These are phyloP conservation scores for Mucor piriformis DNA, from an alignment of 371 early-diverging fungal species.

Conservation along the genomic window DNA sequence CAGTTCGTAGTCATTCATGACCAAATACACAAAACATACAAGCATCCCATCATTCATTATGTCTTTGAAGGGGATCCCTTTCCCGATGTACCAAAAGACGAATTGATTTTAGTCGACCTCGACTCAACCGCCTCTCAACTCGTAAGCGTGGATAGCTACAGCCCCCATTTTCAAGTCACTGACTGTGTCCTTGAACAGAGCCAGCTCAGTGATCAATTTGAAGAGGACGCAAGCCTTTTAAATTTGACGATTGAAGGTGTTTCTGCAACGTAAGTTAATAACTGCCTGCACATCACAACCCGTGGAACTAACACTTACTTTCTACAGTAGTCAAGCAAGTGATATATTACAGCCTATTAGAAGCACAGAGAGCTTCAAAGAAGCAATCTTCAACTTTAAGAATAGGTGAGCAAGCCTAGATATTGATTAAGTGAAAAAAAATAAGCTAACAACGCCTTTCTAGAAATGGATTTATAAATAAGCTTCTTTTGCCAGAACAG, in stretches of 20 bases:
- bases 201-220: constrained; percentile 39
- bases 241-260: constrained; percentile 47
- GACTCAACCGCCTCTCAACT: constrained; percentile 42
- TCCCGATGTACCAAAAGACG: constrained; percentile 50
- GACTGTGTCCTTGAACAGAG: constrained; percentile 49
- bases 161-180: constrained; percentile 57
- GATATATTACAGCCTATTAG: constrained; percentile 36
- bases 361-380: constrained; percentile 35
- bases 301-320: not conserved
- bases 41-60: constrained; percentile 58
- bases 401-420: constrained; percentile 11
- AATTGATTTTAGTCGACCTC: constrained; percentile 54
- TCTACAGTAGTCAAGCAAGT: constrained; percentile 29
- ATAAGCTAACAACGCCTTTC: not conserved
- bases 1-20: constrained; percentile 60
- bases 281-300: not conserved
- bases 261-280: constrained; percentile 25
- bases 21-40: constrained; percentile 47
- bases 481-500: constrained; percentile 7
- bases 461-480: constrained; percentile 5
- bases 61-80: constrained; percentile 60
- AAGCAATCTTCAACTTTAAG: constrained; percentile 35
- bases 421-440: not conserved
- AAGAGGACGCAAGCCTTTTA: constrained; percentile 31
- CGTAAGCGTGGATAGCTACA: constrained; percentile 42